These are phyloP conservation scores for Silene coronaria DNA, from an alignment of 179 eudicot genomes.

Conservation along the genomic window DNA sequence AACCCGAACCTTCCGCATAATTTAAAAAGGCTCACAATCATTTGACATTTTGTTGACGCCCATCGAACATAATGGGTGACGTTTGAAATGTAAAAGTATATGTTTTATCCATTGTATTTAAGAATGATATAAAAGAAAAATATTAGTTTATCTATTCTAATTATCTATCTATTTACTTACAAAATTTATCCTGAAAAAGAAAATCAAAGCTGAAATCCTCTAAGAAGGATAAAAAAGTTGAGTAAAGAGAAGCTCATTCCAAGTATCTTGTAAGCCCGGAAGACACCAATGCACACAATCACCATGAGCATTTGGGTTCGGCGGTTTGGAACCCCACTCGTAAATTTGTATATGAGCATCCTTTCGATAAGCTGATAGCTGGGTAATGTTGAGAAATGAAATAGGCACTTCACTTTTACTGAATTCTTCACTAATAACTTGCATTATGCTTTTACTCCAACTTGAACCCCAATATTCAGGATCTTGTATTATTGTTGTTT, in stretches of 20 bases:
- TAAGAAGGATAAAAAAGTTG: constrained; percentile 59
- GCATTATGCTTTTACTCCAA: constrained; percentile 49
- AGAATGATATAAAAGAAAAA: no score
- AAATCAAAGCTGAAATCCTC: neutral
- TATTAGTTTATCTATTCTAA: no score
- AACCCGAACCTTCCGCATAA: no score
- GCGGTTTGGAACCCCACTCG: constrained; percentile 51
- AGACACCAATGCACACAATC: constrained; percentile 91
- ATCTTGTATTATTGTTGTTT: constrained; percentile 53
- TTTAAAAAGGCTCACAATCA: no score
- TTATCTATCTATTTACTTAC: no score
- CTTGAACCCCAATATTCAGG: constrained; percentile 64
- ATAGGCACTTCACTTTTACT: constrained; percentile 43
- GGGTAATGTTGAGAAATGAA: constrained; percentile 69
- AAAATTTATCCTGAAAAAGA: no score
- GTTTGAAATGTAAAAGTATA: no score
- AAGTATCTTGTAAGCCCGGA: constrained; percentile 79
- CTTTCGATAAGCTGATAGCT: constrained; percentile 56
- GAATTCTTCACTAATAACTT: constrained; percentile 45
- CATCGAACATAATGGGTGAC: no score
- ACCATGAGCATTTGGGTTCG: constrained; percentile 63
- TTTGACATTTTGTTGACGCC: no score
- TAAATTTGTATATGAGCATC: constrained; percentile 76
- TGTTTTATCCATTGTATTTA: no score
- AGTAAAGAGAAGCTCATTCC: constrained; percentile 73